Evolutionary conservation across 1,284 basidiomycete genomes (phyloP), one percentile per base, ranked within the genome.

Genomic region (Sporisorium iseilematis-ciliati): DNA sequence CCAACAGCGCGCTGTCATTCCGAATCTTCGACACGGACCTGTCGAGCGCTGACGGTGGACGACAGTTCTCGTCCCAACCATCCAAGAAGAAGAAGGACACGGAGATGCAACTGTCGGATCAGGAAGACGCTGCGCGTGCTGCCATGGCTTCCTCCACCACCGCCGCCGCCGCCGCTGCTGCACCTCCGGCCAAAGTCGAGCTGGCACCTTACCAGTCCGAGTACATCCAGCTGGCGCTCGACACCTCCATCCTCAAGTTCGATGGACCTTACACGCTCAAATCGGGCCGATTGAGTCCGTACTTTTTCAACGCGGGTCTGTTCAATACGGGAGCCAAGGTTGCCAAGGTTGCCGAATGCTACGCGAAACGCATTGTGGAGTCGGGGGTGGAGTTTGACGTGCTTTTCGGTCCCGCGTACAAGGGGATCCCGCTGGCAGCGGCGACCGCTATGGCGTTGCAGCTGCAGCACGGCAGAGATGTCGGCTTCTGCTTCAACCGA

Each of bases 391-490:
- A 85, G 52, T 97, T 97, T 79, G 94, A 97, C 80, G 90, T 98
- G 46, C 89, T 98, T 31, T 97, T 98, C 82, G 97, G 96, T 0
- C 97, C 96, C 0, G 96, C 97, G 3, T 99, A 99, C 88, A 99
- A 99, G 87, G 96, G 95, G 43, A 99, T 99, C 82, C 91, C 96
- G 0, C 90, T 99, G 52, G 95, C 94, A 0, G 92, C 96, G 0
- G 90, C 92, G 50, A 95, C 95, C 1, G 89, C 93, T 2, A 89
- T 97, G 26, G 89, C 92, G 33, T 88, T 99, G 38, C 80, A 84
- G 18, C 87, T 90, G 64, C 88, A 90, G 63, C 89, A 93, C 81
- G 87, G 88, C 3, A 88, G 91, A 52, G 88, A 91, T 50, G 90
- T 95, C 31, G 92, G 92, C 0, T 93, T 93, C 80, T 92, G 92